Base-by-base conservation (phyloP, 129 eudicot genomes). In the Chrysanthemum seticuspe region DNA sequence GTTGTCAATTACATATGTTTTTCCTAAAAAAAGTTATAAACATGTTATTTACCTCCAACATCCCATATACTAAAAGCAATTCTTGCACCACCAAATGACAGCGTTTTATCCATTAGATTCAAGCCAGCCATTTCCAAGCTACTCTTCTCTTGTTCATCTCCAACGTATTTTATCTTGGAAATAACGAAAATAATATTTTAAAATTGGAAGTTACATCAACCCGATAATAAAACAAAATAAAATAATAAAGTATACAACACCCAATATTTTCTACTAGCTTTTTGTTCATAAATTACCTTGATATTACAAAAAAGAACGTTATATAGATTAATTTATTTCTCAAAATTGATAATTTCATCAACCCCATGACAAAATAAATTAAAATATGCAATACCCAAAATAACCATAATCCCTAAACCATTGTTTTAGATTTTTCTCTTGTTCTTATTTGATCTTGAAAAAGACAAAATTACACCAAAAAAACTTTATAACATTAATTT, bases 21-120 rank as follows among this genome's bases (percentile, higher is more conserved):
- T 40, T 34, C 44, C 44, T 34, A 34, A 34, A 34, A 27, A 34
- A 34, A 34, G 7, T 34, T 34, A 34, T 51, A 54, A 68, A 54
- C 23, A n/a, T 0, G 14, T 9, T 51, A 36, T 19, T 64, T 79
- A 89, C 98, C 98, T 82, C 86, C 98, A 23, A 93, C 96, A 66
- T 93, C 98, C 99, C 99, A 95, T 59, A 95, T 83, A 21, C 83
- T 83, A 61, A 88, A 88, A 76, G 90, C 87, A 85, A 95, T 90
- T 73, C 89, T 89, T 73, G 97, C 96, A 5, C 86, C 95, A 72
- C 73, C 56, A 61, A 94, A 83, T 71, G 64, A 36, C 34, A 88
- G 10, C 25, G 88, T 86, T 56, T 90, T 94, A 49, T 86, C 97
- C 89, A 87, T 88, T 54, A 90, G 75, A 78, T 94, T 90, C 61